Percentiles rank a stretch among this genome's conserved stretches.
Conservation (phyloP, 169 alveolate species). For the Plasmodium sp. region DNA sequence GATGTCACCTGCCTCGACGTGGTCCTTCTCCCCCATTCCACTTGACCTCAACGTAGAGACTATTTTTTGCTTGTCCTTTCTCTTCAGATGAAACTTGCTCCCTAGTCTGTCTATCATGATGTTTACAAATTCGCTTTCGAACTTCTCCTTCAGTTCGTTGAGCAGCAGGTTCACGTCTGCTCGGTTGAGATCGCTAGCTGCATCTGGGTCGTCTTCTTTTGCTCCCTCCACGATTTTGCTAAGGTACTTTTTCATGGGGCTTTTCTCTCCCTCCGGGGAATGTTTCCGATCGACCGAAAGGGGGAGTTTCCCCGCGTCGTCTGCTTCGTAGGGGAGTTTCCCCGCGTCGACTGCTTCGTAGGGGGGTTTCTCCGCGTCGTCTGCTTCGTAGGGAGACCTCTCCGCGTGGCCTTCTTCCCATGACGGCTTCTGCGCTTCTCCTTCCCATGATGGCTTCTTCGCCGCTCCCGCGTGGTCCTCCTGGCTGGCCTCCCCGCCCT, state of each 20-base stretch:
- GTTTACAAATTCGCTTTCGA: slow-evolving; percentile 13
- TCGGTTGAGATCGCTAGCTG: not conserved
- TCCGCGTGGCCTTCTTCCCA: not conserved
- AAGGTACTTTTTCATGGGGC: not conserved
- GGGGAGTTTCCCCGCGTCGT: not conserved
- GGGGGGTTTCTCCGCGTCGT: too few species aligned
- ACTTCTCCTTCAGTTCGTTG: slow-evolving; percentile 14
- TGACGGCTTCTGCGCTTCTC: not conserved
- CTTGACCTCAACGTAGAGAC: not conserved
- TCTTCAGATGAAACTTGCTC: not conserved
- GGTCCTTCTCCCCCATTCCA: not conserved
- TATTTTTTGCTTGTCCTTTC: not conserved
- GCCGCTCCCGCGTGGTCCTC: not conserved
- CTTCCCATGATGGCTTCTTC: not conserved
- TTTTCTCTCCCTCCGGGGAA: not conserved
- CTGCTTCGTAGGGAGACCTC: too few species aligned
- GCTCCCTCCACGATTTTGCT: not conserved
- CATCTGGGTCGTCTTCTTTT: not conserved
- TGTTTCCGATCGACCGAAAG: not conserved
- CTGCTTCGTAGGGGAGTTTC: too few species aligned
- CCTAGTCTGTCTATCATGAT: not conserved
- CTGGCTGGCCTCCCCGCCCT: not conserved
- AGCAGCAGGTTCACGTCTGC: not conserved
- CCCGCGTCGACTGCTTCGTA: not conserved
- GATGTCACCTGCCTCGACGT: not conserved